These are phyloP conservation scores for Melanopsichium pennsylvanicum DNA, from an alignment of 1,284 basidiomycete genomes.

Conservation along the genomic window DNA sequence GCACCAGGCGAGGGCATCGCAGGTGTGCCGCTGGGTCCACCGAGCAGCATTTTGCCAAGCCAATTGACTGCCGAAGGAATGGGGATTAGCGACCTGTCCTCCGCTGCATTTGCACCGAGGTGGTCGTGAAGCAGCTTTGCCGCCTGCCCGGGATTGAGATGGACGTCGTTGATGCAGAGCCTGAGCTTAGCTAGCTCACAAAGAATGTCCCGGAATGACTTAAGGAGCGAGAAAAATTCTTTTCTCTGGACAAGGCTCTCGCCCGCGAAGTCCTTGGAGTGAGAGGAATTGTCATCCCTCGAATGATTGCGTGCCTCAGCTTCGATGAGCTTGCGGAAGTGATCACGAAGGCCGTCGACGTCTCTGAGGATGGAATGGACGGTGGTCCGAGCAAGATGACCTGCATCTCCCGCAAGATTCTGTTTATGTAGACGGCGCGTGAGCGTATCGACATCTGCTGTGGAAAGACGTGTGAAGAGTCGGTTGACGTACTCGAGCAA, in stretches of 20 bases:
- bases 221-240: conserved; percentile 84
- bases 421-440: conserved; percentile 90
- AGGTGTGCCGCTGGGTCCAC: conserved; percentile 15
- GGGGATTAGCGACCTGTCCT: conserved; percentile 41
- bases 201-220: conserved; percentile 84
- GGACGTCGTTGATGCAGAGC: conserved; percentile 84
- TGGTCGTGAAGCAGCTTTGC: conserved; percentile 59
- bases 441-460: conserved; percentile 86
- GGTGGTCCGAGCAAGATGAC: conserved; percentile 84
- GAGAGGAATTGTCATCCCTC: conserved; percentile 67
- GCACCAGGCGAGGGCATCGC: conserved; percentile 13
- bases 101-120: conserved; percentile 44
- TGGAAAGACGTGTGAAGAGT: conserved; percentile 76
- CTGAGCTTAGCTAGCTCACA: conserved; percentile 83
- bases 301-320: conserved; percentile 67
- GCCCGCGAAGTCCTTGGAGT: conserved; percentile 26
- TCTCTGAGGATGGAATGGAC: conserved; percentile 80
- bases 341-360: conserved; percentile 74
- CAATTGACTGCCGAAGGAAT: conserved; percentile 51
- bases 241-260: conserved; percentile 74
- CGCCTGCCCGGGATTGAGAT: conserved; percentile 81
- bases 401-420: conserved; percentile 83
- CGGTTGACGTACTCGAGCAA: conserved; percentile 78
- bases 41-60: conserved; percentile 51
- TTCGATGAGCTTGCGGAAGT: conserved; percentile 74